These are phyloP conservation scores for Pythium dissotocum DNA, from an alignment of 352 stramenopile species.

Conservation along the genomic window DNA sequence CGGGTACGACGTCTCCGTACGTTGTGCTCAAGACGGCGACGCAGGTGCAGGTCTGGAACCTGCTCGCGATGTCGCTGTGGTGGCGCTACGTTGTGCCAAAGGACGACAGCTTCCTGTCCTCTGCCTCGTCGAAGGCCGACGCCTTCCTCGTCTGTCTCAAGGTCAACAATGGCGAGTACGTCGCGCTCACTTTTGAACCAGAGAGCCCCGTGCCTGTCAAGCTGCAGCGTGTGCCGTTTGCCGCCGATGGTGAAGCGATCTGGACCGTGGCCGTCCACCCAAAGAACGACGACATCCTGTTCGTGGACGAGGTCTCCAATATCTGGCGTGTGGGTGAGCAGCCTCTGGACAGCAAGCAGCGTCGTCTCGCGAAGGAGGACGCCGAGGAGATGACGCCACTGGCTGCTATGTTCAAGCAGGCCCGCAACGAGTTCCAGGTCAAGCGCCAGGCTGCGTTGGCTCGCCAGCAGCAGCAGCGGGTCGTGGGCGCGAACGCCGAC, in stretches of 20 bases:
- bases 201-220: conserved; percentile 48
- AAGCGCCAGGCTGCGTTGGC: conserved; percentile 17
- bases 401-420: conserved; percentile 33
- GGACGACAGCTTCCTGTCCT: conserved; percentile 33
- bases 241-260: conserved; percentile 37
- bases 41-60: conserved; percentile 77
- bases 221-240: conserved; percentile 35
- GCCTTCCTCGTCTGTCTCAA: conserved; percentile 57
- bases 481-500: conserved; percentile 20
- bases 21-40: conserved; percentile 55
- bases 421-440: conserved; percentile 22
- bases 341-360: conserved; percentile 35
- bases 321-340: conserved; percentile 63
- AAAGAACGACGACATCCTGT: conserved; percentile 53
- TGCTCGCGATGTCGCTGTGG: conserved; percentile 64
- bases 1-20: conserved; percentile 54
- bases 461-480: conserved; percentile 18
- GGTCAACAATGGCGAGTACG: conserved; percentile 33
- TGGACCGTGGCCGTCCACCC: conserved; percentile 68
- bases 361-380: conserved; percentile 34
- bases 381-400: conserved; percentile 45
- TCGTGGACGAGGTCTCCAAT: conserved; percentile 55
- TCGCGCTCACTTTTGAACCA: conserved; percentile 53
- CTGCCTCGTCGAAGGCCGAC: conserved; percentile 34
- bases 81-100: conserved; percentile 68